Evolutionary conservation across 129 eudicot species (phyloP).

Genomic region (Flaveria linearis): DNA sequence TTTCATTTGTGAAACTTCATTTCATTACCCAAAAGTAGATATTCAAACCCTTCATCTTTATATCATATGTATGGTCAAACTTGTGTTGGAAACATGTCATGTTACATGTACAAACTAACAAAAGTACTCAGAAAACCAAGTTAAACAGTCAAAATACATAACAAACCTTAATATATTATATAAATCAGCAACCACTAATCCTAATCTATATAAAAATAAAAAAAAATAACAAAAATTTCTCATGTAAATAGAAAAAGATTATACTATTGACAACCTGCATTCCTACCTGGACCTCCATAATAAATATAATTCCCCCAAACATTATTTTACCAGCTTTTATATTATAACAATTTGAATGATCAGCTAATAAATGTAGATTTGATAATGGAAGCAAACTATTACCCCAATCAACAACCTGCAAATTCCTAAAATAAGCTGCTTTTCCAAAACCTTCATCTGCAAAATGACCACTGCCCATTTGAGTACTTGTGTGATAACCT

Average conservation of each 20-base stretch:
- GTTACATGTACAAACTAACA: constrained; percentile 12
- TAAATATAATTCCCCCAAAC: constrained; percentile 94
- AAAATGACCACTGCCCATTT: constrained; percentile 98
- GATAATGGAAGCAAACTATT: constrained; percentile 76
- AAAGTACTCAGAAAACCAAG: not conserved
- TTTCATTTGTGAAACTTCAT: not conserved
- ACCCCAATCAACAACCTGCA: constrained; percentile 97
- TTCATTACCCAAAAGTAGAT: not conserved
- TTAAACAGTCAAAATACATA: constrained; percentile 15
- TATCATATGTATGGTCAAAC: not conserved
- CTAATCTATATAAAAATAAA: constrained; percentile 14
- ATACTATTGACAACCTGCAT: constrained; percentile 68
- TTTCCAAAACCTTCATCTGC: constrained; percentile 86
- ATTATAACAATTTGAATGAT: constrained; percentile 84
- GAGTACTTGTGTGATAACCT: constrained; percentile 94
- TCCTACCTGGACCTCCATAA: constrained; percentile 99
- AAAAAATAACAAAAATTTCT: constrained; percentile 32
- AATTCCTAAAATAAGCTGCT: constrained; percentile 86
- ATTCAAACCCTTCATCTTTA: constrained; percentile 1
- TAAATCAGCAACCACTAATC: constrained; percentile 29
- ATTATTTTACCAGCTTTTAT: constrained; percentile 80
- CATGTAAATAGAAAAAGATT: constrained; percentile 12
- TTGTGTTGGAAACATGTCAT: constrained; percentile 8
- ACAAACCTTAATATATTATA: constrained; percentile 37
- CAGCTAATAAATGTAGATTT: constrained; percentile 82